Evolutionary conservation across 148 eudicot species (phyloP).

Genomic region (Silene conica): DNA sequence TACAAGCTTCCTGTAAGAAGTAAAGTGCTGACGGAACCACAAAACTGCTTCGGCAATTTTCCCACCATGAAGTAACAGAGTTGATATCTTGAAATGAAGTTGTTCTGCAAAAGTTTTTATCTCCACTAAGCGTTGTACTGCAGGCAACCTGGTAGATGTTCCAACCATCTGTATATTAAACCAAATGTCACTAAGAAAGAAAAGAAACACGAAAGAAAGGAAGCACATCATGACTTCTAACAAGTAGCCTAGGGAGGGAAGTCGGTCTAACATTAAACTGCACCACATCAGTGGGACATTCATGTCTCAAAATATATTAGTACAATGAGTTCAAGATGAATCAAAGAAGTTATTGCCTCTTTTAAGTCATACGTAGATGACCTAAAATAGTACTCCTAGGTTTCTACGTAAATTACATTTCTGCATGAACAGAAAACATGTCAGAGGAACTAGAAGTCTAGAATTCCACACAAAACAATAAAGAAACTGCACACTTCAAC

Average conservation of each 20-base stretch:
- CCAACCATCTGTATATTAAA: constrained; percentile 72
- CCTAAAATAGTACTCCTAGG: not conserved
- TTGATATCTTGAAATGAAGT: constrained; percentile 88
- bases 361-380: not conserved
- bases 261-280: not conserved
- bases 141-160: constrained; percentile 89
- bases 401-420: not conserved
- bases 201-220: constrained; percentile 16
- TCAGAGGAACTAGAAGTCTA: not conserved
- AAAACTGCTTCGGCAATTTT: constrained; percentile 77
- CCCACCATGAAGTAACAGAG: constrained; percentile 88
- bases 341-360: not conserved
- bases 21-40: constrained; percentile 82
- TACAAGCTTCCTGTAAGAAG: constrained; percentile 61
- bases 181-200: constrained; percentile 29
- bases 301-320: not conserved
- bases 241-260: not conserved
- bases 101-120: constrained; percentile 90
- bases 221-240: constrained; percentile 11
- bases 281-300: not conserved
- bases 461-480: not conserved
- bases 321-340: not conserved
- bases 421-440: not conserved
- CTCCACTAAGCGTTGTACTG: constrained; percentile 85
- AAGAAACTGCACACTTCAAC: not conserved